Base-by-base conservation (phyloP, 345 rosid species). In the Hypericum perforatum region DNA sequence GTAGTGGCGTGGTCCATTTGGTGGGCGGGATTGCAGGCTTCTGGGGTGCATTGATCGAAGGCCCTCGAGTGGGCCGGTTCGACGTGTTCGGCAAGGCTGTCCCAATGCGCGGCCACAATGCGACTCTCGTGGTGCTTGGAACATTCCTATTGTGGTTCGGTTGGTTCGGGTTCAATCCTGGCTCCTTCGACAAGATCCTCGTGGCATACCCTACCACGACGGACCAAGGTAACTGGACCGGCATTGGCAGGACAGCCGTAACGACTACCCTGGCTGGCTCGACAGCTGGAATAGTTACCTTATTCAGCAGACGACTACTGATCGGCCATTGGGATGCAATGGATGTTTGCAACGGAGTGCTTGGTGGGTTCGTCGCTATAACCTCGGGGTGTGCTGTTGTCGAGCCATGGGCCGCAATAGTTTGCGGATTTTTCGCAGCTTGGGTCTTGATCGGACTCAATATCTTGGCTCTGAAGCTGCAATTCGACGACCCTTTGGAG, bases 361-460 rank as follows among this genome's bases (percentile, higher is more conserved):
- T 78, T 9, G 81, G 78, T 0, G 86, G 84, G 48, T 76, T 83
- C 43, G 79, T 76, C 0, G 82, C 86, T 1, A 80, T 83, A 49
- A 70, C 91, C 0, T 76, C 86, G 0, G 91, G 81, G 5, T 83
- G 84, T 54, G 59, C 86, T 1, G 89, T 75, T 37, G 89, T 77
- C 0, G 86, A 83, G 56, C 86, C 86, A 7, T 76, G 86, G 90
- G 84, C 86, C 0, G 86, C 91, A 11, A 72, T 80, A 0, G 71
- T 80, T 0, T 74, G 82, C 9, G 84, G 79, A 7, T 76, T 76
- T 14, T 53, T 60, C 8, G 64, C 84, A 0, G 78, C 80, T 37
- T 76, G 76, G 73, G 68, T 83, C 59, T 41, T 83, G 37, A 80
- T 80, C 12, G 78, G 84, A 11, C 65, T 80, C 45, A 82, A 80